phyloP scores from a whole-genome alignment of 306 rosid genomes.

The Pueraria montana region DNA sequence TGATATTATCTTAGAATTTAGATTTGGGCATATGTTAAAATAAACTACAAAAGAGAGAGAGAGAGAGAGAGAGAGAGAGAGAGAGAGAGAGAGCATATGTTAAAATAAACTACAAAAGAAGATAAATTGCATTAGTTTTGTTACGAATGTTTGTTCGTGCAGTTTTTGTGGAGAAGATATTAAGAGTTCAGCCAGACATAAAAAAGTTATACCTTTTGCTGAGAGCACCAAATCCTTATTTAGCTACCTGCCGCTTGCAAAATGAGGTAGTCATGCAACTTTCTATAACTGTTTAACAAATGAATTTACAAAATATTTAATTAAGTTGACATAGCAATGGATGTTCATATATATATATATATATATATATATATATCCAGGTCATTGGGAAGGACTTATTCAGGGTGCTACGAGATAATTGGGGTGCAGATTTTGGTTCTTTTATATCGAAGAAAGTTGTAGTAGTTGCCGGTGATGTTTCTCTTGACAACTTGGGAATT shows the following conservation, averaged over 20 bases:
- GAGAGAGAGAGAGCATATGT: too few relatives aligned
- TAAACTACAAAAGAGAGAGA: too few relatives aligned
- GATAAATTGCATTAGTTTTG: too few relatives aligned
- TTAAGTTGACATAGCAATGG: not conserved
- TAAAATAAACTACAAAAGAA: too few relatives aligned
- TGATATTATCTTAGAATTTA: too few relatives aligned
- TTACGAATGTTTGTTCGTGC: not conserved
- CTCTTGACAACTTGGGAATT: constrained; percentile 42
- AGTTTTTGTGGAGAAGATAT: constrained; percentile 68
- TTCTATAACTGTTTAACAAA: not conserved
- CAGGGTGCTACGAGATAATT: constrained; percentile 7
- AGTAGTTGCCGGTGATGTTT: constrained; percentile 47
- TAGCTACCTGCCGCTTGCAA: constrained; percentile 59
- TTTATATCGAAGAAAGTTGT: constrained; percentile 48
- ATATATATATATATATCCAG: too few relatives aligned
- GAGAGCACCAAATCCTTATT: constrained; percentile 55
- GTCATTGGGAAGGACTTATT: constrained; percentile 52
- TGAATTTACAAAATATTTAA: too few relatives aligned
- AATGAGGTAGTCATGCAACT: constrained; percentile 48
- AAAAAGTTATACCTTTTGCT: constrained; percentile 70
- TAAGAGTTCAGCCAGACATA: constrained; percentile 69
- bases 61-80: too few relatives aligned
- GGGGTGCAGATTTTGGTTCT: constrained; percentile 42
- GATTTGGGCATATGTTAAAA: too few relatives aligned
- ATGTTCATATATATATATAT: not conserved